These are phyloP conservation scores for Straminergon stramineum DNA, from an alignment of 225 moss, liverwort and hornwort species.

Conservation along the genomic window DNA sequence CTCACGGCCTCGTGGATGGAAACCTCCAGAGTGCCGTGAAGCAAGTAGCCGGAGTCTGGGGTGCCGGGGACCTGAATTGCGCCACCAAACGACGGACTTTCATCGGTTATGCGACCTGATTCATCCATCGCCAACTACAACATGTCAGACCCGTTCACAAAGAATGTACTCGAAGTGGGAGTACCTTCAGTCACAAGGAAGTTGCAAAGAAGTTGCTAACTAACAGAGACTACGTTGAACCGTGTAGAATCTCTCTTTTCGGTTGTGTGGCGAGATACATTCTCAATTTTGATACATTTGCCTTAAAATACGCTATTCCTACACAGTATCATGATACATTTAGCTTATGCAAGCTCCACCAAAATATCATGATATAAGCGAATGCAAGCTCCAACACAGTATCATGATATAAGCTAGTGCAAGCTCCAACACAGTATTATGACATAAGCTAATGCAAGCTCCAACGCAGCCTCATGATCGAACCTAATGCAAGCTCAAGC, in stretches of 20 bases:
- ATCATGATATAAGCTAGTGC: not conserved
- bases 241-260: not conserved
- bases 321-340: not conserved
- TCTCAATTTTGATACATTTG: not conserved
- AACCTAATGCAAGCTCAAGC: not conserved
- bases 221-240: not conserved
- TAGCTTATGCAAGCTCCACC: not conserved
- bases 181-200: not conserved
- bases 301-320: not conserved
- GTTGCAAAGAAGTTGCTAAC: not conserved
- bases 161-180: not conserved
- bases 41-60: slow-evolving; percentile 5
- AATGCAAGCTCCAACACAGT: not conserved
- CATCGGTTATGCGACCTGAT: slow-evolving; percentile 2
- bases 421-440: not conserved
- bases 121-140: not conserved
- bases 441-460: not conserved
- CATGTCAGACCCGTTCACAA: not conserved
- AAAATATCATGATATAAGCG: not conserved
- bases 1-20: slow-evolving; percentile 45
- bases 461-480: no score
- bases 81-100: not conserved
- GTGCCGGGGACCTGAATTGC: not conserved
- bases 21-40: slow-evolving; percentile 78
- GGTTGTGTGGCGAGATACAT: not conserved